These are phyloP conservation scores for Arabidopsis hybrid DNA, from an alignment of 441 rosid species.

Conservation along the genomic window DNA sequence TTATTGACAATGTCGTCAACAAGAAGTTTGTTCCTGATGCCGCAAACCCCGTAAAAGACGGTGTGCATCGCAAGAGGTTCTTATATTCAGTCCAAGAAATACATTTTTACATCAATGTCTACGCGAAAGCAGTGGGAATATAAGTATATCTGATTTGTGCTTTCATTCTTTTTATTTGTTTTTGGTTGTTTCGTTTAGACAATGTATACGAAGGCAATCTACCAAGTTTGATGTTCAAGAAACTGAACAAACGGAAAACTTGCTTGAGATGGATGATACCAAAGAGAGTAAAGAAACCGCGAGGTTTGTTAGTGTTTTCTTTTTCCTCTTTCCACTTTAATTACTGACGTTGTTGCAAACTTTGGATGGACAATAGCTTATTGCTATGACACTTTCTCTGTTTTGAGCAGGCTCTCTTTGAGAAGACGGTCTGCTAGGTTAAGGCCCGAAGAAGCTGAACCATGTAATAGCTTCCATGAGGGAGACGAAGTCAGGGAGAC, in stretches of 20 bases:
- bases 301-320: constrained; percentile 33
- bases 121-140: constrained; percentile 7
- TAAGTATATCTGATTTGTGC: not conserved
- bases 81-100: constrained; percentile 11
- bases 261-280: constrained; percentile 24
- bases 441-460: constrained; percentile 38
- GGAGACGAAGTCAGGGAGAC: constrained; percentile 31
- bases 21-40: constrained; percentile 35
- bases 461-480: constrained; percentile 31
- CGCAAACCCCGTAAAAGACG: constrained; percentile 20
- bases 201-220: constrained; percentile 30
- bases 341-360: constrained; percentile 11
- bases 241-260: constrained; percentile 26
- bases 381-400: constrained; percentile 9
- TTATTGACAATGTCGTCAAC: constrained; percentile 19
- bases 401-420: constrained; percentile 25
- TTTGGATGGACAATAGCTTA: not conserved
- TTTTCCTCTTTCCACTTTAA: not conserved
- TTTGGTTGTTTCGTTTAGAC: constrained; percentile 32
- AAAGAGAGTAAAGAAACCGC: constrained; percentile 32
- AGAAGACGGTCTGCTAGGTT: constrained; percentile 42
- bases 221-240: constrained; percentile 28
- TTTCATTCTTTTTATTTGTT: not conserved
- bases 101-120: not conserved
- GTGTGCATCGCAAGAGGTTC: constrained; percentile 41